A percentile compares a stretch with the other conserved stretches of the same genome.
Conservation (phyloP, 805 yeast genomes). For the Yarrowia hollandica region DNA sequence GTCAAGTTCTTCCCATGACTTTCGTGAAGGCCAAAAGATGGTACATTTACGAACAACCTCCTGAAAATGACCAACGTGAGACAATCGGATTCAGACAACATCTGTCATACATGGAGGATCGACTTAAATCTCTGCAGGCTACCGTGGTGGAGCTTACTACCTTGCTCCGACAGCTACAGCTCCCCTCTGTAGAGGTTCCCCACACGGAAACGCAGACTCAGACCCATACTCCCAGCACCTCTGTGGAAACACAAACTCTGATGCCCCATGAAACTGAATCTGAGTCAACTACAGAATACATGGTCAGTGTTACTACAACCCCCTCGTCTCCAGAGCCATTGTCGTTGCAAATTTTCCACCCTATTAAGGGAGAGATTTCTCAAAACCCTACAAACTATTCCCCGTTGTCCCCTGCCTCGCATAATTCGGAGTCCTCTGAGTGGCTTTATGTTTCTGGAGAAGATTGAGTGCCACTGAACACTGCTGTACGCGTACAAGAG, state of each 20-base stretch:
- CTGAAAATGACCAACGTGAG: neutral
- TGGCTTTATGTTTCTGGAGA: neutral
- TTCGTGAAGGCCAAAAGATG: conserved; percentile 6
- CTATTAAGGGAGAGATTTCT: too few species aligned
- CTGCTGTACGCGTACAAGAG: too few species aligned
- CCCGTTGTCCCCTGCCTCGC: too few species aligned
- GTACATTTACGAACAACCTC: conserved; percentile 17
- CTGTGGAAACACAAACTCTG: too few species aligned
- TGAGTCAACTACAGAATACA: too few species aligned
- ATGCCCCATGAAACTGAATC: too few species aligned
- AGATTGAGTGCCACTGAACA: neutral
- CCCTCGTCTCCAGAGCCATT: neutral
- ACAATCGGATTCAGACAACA: neutral
- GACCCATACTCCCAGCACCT: too few species aligned
- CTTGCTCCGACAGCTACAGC: neutral
- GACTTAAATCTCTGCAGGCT: neutral
- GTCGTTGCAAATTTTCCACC: neutral
- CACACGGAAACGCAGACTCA: neutral
- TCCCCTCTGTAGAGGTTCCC: neutral
- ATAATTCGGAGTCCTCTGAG: neutral
- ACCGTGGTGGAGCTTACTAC: neutral
- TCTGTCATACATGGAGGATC: neutral
- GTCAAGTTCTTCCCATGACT: neutral
- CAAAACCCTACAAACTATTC: too few species aligned
- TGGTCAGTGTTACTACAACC: too few species aligned